phyloP scores from a whole-genome alignment of 768 basidiomycete species.

The Pleurotus giganteus region DNA sequence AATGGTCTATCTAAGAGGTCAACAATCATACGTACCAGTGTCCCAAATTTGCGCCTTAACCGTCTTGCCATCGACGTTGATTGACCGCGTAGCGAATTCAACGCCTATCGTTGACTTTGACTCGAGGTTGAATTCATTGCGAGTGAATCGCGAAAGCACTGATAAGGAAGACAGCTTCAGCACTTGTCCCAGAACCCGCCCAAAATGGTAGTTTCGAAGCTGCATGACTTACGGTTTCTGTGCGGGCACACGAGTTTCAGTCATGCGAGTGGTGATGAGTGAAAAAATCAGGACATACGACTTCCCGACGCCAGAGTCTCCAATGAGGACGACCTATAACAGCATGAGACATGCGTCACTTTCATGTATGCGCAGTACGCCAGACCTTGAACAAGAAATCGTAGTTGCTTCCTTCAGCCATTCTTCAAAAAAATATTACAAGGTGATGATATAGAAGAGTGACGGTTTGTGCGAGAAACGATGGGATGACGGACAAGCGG shows the following conservation, averaged over 20 bases:
- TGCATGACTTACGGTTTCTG: conserved; percentile 60
- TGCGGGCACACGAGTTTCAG: neutral
- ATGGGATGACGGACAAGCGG: conserved; percentile 12
- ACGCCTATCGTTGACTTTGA: conserved; percentile 99
- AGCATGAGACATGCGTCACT: conserved; percentile 11
- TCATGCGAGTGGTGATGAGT: conserved; percentile 2
- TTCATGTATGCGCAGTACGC: neutral
- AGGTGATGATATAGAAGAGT: conserved; percentile 12
- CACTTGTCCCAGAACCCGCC: conserved; percentile 10
- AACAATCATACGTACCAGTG: conserved; percentile 62
- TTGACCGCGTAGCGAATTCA: conserved; percentile 95
- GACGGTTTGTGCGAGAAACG: conserved; percentile 7
- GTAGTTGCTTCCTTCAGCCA: conserved; percentile 95
- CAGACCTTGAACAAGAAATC: conserved; percentile 98
- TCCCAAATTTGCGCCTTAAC: conserved; percentile 99
- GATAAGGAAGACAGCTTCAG: conserved; percentile 4
- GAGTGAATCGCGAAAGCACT: conserved; percentile 99
- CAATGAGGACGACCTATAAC: conserved; percentile 91
- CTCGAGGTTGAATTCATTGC: conserved; percentile 98
- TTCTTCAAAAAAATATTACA: conserved; percentile 29
- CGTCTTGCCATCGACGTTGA: conserved; percentile 94
- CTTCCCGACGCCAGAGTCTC: conserved; percentile 99
- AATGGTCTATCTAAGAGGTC: neutral
- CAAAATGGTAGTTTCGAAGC: neutral
- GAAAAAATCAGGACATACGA: conserved; percentile 52